Conservation (phyloP, 768 basidiomycete genomes). For the Inosperma sp. region DNA sequence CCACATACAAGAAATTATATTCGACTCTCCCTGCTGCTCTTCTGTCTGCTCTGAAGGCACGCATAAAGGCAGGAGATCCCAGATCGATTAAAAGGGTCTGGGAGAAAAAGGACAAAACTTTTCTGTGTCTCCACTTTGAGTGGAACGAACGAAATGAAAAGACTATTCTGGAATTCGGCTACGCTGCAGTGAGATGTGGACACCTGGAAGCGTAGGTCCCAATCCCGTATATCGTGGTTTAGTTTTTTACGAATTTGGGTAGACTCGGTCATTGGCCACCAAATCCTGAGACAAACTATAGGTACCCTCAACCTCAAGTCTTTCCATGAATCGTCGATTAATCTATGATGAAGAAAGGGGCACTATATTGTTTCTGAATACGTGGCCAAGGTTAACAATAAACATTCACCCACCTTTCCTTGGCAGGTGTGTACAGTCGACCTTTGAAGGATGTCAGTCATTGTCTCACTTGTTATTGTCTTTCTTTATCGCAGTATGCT, state of each 20-base stretch:
- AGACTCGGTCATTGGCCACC: conserved; percentile 77
- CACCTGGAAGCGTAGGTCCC: conserved; percentile 61
- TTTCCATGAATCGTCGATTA: neutral
- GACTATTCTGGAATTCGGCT: conserved; percentile 74
- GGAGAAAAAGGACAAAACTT: conserved; percentile 67
- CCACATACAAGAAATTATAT: conserved; percentile 64
- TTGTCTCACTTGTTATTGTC: conserved; percentile 1
- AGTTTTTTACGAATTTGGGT: conserved; percentile 3
- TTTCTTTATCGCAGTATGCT: conserved; percentile 48
- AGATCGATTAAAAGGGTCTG: conserved; percentile 62
- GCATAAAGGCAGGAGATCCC: conserved; percentile 63
- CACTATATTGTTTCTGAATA: conserved; percentile 74
- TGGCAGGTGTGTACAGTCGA: conserved; percentile 69
- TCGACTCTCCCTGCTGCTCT: conserved; percentile 66
- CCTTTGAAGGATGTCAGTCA: too few relatives aligned
- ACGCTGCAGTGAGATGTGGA: conserved; percentile 71
- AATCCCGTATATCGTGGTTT: conserved; percentile 9
- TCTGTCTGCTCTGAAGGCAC: conserved; percentile 59
- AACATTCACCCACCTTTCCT: conserved; percentile 57
- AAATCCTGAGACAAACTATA: conserved; percentile 67
- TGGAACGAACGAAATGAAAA: conserved; percentile 69
- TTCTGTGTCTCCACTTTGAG: conserved; percentile 70
- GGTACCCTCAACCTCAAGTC: conserved; percentile 40
- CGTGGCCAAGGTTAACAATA: conserved; percentile 60
- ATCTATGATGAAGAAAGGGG: conserved; percentile 44